Evolutionary conservation across 495 filamentous ascomycete species (phyloP).

Genomic region (Monascus purpureus): DNA sequence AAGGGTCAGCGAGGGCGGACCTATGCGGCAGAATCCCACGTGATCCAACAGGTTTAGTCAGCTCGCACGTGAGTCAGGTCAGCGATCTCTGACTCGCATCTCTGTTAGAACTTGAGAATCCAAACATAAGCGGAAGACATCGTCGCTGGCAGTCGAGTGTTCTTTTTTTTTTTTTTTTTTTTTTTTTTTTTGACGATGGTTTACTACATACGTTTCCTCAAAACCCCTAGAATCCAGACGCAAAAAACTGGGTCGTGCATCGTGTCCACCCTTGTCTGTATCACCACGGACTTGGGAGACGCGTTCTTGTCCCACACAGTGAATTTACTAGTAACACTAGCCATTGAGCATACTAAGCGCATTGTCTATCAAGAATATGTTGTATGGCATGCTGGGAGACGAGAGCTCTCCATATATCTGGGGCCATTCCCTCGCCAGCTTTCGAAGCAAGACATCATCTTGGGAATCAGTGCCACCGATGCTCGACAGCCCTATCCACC

Average conservation of each 20-base stretch:
- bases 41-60: too few relatives aligned
- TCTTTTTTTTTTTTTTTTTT: too few relatives aligned
- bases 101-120: too few relatives aligned
- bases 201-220: constrained; percentile 66
- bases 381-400: constrained; percentile 40
- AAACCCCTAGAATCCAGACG: constrained; percentile 40
- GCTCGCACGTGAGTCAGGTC: too few relatives aligned
- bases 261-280: constrained; percentile 49
- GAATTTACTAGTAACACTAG: constrained; percentile 38
- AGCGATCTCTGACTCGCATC: too few relatives aligned
- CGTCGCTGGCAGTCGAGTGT: too few relatives aligned
- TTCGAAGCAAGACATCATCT: constrained; percentile 12
- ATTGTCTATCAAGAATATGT: constrained; percentile 30
- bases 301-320: constrained; percentile 56
- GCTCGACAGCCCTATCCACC: constrained; percentile 3
- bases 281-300: constrained; percentile 88
- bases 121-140: too few relatives aligned
- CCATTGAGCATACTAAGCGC: constrained; percentile 14
- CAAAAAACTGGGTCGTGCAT: constrained; percentile 19
- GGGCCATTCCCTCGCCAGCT: constrained; percentile 18
- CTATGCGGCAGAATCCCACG: too few relatives aligned
- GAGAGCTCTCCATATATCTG: constrained; percentile 28
- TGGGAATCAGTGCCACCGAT: constrained; percentile 11
- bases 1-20: too few relatives aligned
- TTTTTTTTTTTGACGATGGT: too few relatives aligned